phyloP scores from a whole-genome alignment of 352 stramenopile species.

The Saprolegnia parasitica region DNA sequence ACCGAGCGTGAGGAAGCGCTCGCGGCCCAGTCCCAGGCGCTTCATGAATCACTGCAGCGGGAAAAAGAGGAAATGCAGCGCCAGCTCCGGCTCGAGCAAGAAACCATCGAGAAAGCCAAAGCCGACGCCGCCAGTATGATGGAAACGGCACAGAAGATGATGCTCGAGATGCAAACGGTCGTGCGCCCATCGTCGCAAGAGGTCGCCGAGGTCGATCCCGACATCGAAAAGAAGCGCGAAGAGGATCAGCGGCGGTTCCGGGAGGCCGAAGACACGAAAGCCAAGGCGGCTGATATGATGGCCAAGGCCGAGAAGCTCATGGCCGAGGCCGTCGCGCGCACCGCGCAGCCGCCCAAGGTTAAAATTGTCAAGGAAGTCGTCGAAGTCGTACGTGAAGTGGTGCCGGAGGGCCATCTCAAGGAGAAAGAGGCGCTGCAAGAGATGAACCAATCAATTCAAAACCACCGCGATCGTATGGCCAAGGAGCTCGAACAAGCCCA shows the following conservation, averaged over 20 bases:
- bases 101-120: slow-evolving; percentile 62
- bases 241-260: neutral
- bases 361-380: slow-evolving; percentile 62
- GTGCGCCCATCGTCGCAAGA: slow-evolving; percentile 34
- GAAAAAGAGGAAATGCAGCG: slow-evolving; percentile 28
- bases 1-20: slow-evolving; percentile 16
- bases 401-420: slow-evolving; percentile 59
- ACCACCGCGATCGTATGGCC: slow-evolving; percentile 66
- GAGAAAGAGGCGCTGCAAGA: slow-evolving; percentile 59
- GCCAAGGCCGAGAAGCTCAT: slow-evolving; percentile 59
- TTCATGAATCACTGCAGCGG: slow-evolving; percentile 22
- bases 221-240: slow-evolving; percentile 2
- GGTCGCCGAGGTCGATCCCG: slow-evolving; percentile 29
- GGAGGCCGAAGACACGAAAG: slow-evolving; percentile 43
- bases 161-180: slow-evolving; percentile 61
- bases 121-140: slow-evolving; percentile 67
- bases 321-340: slow-evolving; percentile 44
- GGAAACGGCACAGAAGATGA: slow-evolving; percentile 58
- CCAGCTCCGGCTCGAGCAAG: slow-evolving; percentile 37
- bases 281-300: slow-evolving; percentile 75
- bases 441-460: slow-evolving; percentile 56
- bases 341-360: slow-evolving; percentile 38
- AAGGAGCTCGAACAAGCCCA: slow-evolving; percentile 70
- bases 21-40: slow-evolving; percentile 21
- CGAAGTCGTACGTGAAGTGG: slow-evolving; percentile 58